A percentile compares a stretch with the other conserved stretches of the same genome.
Conservation (phyloP, 2,329 filamentous ascomycete species). For the Colletotrichum sp. region DNA sequence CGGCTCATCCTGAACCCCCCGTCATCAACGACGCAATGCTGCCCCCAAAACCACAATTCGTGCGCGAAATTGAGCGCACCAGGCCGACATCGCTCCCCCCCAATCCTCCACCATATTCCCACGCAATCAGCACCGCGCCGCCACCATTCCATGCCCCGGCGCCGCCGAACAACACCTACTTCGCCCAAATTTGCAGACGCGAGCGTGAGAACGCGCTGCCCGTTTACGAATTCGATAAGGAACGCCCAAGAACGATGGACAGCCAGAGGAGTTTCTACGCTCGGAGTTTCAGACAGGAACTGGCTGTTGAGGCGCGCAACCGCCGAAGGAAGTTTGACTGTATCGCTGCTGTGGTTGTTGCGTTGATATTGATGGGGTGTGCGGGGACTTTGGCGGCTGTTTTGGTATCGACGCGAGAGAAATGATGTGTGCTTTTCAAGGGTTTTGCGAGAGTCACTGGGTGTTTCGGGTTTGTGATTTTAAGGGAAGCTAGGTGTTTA, state of each 20-base stretch:
- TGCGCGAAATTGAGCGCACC: slow-evolving; percentile 3
- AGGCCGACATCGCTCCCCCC: neutral
- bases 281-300: neutral
- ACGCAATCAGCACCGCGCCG: neutral
- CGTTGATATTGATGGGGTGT: neutral
- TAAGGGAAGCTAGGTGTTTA: neutral
- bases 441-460: neutral
- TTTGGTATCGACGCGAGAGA: neutral
- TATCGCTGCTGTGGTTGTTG: neutral
- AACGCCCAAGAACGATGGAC: neutral
- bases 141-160: neutral
- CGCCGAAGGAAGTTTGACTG: neutral
- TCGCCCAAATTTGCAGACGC: neutral
- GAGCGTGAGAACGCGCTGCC: neutral
- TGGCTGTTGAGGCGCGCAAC: neutral
- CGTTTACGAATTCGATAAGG: neutral
- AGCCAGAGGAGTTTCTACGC: neutral
- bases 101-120: neutral
- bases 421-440: neutral
- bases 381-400: neutral
- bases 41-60: slow-evolving; percentile 2
- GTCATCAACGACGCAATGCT: neutral
- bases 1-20: neutral
- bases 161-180: neutral
- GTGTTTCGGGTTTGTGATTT: rapidly evolving